phyloP scores from a whole-genome alignment of 345 rosid genomes.

The Dovyalis caffra region DNA sequence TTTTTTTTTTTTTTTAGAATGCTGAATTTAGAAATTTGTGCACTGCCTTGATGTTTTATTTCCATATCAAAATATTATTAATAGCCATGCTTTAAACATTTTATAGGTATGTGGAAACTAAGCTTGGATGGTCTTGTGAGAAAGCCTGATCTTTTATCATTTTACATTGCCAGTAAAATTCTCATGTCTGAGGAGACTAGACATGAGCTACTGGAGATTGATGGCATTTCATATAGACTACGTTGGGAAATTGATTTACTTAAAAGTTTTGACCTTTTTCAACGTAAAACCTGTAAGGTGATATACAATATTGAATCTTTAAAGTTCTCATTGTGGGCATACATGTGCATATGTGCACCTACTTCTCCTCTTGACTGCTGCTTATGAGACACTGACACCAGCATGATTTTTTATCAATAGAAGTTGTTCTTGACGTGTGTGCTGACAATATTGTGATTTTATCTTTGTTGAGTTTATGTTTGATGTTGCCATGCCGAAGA shows the following conservation, averaged over 20 bases:
- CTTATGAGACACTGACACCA: background rate
- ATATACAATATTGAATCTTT: background rate
- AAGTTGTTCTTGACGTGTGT: no score
- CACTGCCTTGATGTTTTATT: background rate
- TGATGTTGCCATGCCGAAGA: no score
- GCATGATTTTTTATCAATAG: no score
- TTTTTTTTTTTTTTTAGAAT: background rate
- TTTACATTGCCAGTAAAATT: conserved; percentile 86
- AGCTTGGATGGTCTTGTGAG: conserved; percentile 63
- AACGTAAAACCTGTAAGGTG: conserved; percentile 84
- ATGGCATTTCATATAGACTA: conserved; percentile 83
- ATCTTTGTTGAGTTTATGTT: no score
- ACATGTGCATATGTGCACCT: background rate
- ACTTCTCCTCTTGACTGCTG: background rate
- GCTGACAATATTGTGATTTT: no score
- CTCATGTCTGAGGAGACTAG: conserved; percentile 80
- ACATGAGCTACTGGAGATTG: conserved; percentile 93
- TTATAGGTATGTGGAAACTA: conserved; percentile 94
- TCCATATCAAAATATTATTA: background rate
- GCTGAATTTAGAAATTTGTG: background rate
- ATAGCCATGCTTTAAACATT: conserved; percentile 3
- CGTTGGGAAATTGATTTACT: conserved; percentile 83
- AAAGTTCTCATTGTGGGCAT: background rate
- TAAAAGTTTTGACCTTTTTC: conserved; percentile 63
- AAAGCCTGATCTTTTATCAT: conserved; percentile 84